Evolutionary conservation across 1,284 basidiomycete species (phyloP).

Genomic region (Butyriboletus appendiculatus): DNA sequence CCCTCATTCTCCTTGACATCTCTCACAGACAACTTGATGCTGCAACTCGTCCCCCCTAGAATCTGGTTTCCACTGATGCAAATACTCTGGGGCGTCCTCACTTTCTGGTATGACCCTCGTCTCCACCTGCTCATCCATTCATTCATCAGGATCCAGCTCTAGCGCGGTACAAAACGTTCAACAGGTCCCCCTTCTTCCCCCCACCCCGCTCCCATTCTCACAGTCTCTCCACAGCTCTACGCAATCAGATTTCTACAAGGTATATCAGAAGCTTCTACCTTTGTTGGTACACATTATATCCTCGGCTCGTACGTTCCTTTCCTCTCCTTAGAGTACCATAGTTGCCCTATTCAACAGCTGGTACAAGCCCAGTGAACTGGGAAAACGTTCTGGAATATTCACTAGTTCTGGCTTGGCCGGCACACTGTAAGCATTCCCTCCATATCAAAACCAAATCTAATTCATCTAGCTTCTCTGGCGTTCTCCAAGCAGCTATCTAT

Average conservation of each 20-base stretch:
- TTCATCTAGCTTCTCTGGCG: conserved; percentile 61
- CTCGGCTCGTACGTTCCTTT: conserved; percentile 56
- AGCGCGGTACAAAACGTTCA: conserved; percentile 55
- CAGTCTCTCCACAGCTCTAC: conserved; percentile 49
- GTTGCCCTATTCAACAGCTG: conserved; percentile 43
- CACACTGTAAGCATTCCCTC: conserved; percentile 48
- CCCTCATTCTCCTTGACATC: background rate
- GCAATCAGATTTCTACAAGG: conserved; percentile 77
- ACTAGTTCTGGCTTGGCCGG: conserved; percentile 66
- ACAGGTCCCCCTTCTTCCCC: conserved; percentile 40
- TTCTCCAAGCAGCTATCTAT: conserved; percentile 69
- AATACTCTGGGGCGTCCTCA: conserved; percentile 63
- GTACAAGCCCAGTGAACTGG: conserved; percentile 70
- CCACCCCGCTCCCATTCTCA: conserved; percentile 3
- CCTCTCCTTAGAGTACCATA: background rate
- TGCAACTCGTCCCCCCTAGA: conserved; percentile 60
- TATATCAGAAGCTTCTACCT: conserved; percentile 71
- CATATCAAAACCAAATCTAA: background rate
- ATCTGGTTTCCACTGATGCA: conserved; percentile 70
- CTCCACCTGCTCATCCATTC: background rate
- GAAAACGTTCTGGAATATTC: conserved; percentile 73
- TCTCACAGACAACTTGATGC: conserved; percentile 57
- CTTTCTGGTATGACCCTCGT: conserved; percentile 50
- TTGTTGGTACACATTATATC: conserved; percentile 74
- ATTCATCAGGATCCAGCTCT: conserved; percentile 41